Percentiles rank a stretch among this genome's conserved stretches.
Evolutionary conservation across 164 flowering plant species (phyloP).

Genomic region (Stephania yunnanensis): DNA sequence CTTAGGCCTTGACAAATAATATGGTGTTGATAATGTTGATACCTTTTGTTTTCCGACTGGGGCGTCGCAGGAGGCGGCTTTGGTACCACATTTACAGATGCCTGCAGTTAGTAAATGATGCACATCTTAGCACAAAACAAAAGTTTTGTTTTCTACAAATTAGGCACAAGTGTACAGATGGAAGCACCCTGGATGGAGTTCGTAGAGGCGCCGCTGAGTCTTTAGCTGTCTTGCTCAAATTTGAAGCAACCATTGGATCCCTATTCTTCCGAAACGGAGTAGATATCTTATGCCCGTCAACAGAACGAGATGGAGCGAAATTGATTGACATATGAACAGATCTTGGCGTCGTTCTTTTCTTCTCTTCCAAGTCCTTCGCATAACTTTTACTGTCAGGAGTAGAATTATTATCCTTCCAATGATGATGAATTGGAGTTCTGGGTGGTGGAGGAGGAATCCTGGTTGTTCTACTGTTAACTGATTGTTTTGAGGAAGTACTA

Average conservation of each 20-base stretch:
- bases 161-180: background rate
- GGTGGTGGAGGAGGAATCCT: conserved; percentile 25
- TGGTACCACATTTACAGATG: conserved; percentile 30
- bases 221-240: conserved; percentile 24
- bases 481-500: conserved; percentile 25
- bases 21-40: background rate
- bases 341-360: conserved; percentile 31
- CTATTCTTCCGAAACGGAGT: conserved; percentile 25
- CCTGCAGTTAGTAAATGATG: conserved; percentile 35
- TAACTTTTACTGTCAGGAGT: conserved; percentile 25
- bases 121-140: conserved; percentile 6
- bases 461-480: conserved; percentile 24
- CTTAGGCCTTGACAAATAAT: background rate
- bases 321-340: conserved; percentile 65
- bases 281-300: conserved; percentile 25
- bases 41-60: conserved; percentile 46
- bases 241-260: conserved; percentile 20
- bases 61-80: conserved; percentile 29
- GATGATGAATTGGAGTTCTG: conserved; percentile 17
- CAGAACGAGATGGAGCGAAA: conserved; percentile 28
- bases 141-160: background rate
- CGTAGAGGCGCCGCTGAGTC: conserved; percentile 20
- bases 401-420: conserved; percentile 24
- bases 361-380: conserved; percentile 20
- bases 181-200: conserved; percentile 30